Evolutionary conservation across 805 yeast genomes (phyloP), one percentile per base, ranked within the genome.

Genomic region (Cyberlindnera saturnus): DNA sequence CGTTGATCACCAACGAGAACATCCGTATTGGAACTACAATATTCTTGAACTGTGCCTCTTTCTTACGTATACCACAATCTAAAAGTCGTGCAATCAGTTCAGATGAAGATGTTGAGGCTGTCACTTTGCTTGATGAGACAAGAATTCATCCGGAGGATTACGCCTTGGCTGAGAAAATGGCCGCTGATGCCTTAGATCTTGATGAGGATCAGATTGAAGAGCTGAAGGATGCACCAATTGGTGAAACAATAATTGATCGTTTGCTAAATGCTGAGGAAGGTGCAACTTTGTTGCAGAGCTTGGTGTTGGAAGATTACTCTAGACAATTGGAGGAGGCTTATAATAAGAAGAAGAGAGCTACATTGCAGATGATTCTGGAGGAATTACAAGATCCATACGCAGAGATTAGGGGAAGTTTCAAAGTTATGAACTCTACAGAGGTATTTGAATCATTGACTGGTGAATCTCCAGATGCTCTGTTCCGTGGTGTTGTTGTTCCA

Each of bases 121-220:
- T 91, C 57, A 58, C 61, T 2, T 71, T 84, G 35, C 73, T 93
- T 52, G 99, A 93, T 63, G 90, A 93, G 40, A 93, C 99, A 0
- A 78, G 99, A 67, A 89, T 93, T 38, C 99, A 93, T 57, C 98
- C 98, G 7, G 98, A 93, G 64, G 99, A 93, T 66, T 93, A 93
- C 62, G 96, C 87, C 50, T 73, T 93, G 53, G 98, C 97, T 3
- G 79, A 93, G 40, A 93, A 93, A 62, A 93, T 93, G 90, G 98
- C 97, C 7, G 93, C 96, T 2, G 99, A 93, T 69, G 98, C 99
- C 2, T 73, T 93, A 51, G 99, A 91, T 61, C 75, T 90, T 50
- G 96, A 89, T 55, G 99, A 95, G 56, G 98, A 91, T 63, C 96
- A 89, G 51, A 72, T 86, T 57, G 83, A 81, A 3, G 90, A 83